Conservation (phyloP, 345 rosid species). For the Populus deltoides region DNA sequence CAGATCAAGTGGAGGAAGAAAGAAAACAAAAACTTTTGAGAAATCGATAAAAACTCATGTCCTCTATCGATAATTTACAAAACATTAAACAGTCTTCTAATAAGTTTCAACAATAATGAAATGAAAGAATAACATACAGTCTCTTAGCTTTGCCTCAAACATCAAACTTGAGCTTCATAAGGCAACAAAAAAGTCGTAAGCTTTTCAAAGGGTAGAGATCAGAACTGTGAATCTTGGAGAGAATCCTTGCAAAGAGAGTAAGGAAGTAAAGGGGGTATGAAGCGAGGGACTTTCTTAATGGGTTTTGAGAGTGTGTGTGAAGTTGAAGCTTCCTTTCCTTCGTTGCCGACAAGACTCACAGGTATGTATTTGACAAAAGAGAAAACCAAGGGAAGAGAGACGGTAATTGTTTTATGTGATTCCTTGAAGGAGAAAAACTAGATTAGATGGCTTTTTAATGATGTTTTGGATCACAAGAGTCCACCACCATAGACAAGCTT, state of each 20-base stretch:
- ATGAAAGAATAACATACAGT: background rate
- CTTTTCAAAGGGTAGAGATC: background rate
- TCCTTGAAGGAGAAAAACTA: background rate
- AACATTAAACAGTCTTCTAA: background rate
- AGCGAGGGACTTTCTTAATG: background rate
- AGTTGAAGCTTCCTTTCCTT: background rate
- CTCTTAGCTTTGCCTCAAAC: background rate
- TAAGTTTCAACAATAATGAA: background rate
- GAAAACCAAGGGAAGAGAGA: background rate
- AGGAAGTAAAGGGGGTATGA: background rate
- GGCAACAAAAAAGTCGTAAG: background rate
- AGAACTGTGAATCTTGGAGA: background rate
- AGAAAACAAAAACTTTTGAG: too few relatives aligned
- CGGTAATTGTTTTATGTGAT: background rate
- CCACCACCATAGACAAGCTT: slow-evolving; percentile 16
- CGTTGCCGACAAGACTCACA: slow-evolving; percentile 13
- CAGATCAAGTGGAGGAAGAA: background rate
- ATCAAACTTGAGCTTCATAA: background rate
- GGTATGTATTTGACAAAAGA: background rate
- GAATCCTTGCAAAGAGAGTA: background rate
- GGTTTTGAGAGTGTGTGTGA: background rate
- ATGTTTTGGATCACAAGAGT: slow-evolving; percentile 12
- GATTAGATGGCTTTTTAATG: background rate
- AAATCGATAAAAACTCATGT: background rate
- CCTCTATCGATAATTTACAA: background rate